Evolutionary conservation across 2,329 filamentous ascomycete genomes (phyloP).

Genomic region (Alternaria sp.): DNA sequence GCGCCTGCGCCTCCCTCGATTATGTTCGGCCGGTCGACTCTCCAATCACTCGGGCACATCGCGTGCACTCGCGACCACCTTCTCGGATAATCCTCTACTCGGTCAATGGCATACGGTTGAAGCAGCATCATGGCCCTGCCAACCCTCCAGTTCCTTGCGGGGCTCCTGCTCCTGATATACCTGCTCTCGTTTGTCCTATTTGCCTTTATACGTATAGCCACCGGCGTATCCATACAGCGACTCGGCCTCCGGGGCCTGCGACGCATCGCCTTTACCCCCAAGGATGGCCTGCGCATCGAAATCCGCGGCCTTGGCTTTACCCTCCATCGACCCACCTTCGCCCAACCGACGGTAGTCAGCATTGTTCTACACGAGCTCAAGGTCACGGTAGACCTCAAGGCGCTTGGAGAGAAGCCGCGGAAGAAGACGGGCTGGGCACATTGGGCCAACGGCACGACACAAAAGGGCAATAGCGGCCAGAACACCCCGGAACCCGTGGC

Average conservation of each 20-base stretch:
- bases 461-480: slow-evolving; percentile 28
- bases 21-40: slow-evolving; percentile 39
- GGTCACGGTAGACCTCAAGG: slow-evolving; percentile 79
- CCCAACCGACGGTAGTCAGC: slow-evolving; percentile 95
- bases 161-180: slow-evolving; percentile 85
- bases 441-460: slow-evolving; percentile 42
- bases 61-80: slow-evolving; percentile 36
- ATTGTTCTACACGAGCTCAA: slow-evolving; percentile 86
- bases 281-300: slow-evolving; percentile 88
- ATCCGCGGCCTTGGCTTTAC: slow-evolving; percentile 87
- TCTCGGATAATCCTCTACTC: slow-evolving; percentile 24
- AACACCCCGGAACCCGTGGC: slow-evolving; percentile 28
- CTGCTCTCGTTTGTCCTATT: slow-evolving; percentile 92
- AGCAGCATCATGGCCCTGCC: slow-evolving; percentile 55
- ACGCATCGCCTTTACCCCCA: slow-evolving; percentile 87
- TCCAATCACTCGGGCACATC: slow-evolving; percentile 32
- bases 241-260: slow-evolving; percentile 92
- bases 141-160: slow-evolving; percentile 76
- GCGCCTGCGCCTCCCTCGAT: slow-evolving; percentile 30
- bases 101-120: slow-evolving; percentile 38
- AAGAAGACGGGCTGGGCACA: slow-evolving; percentile 42
- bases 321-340: slow-evolving; percentile 92
- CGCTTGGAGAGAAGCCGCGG: slow-evolving; percentile 58
- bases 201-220: slow-evolving; percentile 88
- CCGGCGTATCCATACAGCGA: slow-evolving; percentile 93